Percentiles rank a stretch among this genome's conserved stretches.
These are phyloP conservation scores for Gardenia jasminoides DNA, from an alignment of 257 asterid genomes.

Conservation along the genomic window DNA sequence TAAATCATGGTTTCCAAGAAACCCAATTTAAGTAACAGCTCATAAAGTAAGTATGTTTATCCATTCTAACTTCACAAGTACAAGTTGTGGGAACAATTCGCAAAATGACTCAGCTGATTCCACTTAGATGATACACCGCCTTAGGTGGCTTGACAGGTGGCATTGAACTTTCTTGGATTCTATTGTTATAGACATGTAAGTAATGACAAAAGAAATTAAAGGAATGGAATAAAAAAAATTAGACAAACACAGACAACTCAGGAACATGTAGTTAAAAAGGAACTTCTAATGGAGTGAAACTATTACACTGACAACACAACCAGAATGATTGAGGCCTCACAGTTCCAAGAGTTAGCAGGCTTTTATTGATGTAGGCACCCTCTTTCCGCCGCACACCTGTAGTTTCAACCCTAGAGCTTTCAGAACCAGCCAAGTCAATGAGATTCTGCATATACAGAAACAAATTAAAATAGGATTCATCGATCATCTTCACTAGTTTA, in stretches of 20 bases:
- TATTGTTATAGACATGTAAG: not conserved
- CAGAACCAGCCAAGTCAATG: conserved; percentile 99
- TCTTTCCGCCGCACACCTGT: conserved; percentile 92
- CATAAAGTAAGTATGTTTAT: not conserved
- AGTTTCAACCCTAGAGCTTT: conserved; percentile 95
- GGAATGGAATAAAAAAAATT: not conserved
- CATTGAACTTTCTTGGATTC: conserved; percentile 3
- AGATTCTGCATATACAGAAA: conserved; percentile 73
- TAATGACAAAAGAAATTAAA: not conserved
- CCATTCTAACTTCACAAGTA: not conserved
- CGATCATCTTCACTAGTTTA: conserved; percentile 25
- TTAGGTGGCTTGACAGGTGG: conserved; percentile 4
- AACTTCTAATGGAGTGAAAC: conserved; percentile 17
- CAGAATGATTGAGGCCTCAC: conserved; percentile 63
- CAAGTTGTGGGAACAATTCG: not conserved
- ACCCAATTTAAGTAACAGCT: not conserved
- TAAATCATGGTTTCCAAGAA: not conserved
- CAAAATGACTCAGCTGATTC: not conserved
- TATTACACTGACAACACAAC: conserved; percentile 32
- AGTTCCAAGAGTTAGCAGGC: conserved; percentile 98
- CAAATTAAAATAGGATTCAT: conserved; percentile 16
- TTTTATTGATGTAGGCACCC: conserved; percentile 95
- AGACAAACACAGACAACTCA: not conserved
- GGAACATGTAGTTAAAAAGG: conserved; percentile 1
- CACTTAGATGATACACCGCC: not conserved